A percentile compares a stretch with the other conserved stretches of the same genome.
These are phyloP conservation scores for Fomitopsis betulina DNA, from an alignment of 1,284 basidiomycete species.

Conservation along the genomic window DNA sequence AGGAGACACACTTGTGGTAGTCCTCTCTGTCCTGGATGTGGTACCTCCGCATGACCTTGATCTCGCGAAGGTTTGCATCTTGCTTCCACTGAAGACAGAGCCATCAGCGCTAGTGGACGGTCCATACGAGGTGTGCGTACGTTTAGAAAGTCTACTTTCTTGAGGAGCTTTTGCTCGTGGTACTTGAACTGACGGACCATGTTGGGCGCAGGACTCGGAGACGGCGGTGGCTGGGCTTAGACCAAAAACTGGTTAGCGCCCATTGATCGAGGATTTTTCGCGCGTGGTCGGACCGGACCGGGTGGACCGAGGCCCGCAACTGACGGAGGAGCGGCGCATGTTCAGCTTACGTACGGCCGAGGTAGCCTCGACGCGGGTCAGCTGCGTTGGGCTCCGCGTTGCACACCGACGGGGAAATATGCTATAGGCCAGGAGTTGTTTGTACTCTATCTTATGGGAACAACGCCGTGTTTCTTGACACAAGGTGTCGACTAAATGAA, in stretches of 20 bases:
- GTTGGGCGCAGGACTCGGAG: background rate
- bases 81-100: conserved; percentile 80
- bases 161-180: conserved; percentile 91
- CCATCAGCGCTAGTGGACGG: background rate
- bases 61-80: conserved; percentile 89
- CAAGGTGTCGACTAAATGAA: background rate
- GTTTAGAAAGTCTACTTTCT: conserved; percentile 92
- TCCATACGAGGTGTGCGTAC: conserved; percentile 36
- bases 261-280: background rate
- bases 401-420: background rate
- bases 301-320: background rate
- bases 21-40: conserved; percentile 94
- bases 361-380: background rate
- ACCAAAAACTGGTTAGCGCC: background rate
- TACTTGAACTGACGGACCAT: conserved; percentile 91
- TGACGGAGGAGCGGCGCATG: background rate
- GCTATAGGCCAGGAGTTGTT: background rate
- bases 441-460: conserved; percentile 1
- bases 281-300: background rate
- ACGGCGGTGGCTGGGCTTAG: background rate
- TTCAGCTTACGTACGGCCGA: background rate
- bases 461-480: background rate
- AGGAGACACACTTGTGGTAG: conserved; percentile 76
- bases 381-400: background rate
- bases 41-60: conserved; percentile 94